A percentile compares a stretch with the other conserved stretches of the same genome.
Evolutionary conservation across 2,329 filamentous ascomycete species (phyloP).

Genomic region (Aspergillus chevalieri): DNA sequence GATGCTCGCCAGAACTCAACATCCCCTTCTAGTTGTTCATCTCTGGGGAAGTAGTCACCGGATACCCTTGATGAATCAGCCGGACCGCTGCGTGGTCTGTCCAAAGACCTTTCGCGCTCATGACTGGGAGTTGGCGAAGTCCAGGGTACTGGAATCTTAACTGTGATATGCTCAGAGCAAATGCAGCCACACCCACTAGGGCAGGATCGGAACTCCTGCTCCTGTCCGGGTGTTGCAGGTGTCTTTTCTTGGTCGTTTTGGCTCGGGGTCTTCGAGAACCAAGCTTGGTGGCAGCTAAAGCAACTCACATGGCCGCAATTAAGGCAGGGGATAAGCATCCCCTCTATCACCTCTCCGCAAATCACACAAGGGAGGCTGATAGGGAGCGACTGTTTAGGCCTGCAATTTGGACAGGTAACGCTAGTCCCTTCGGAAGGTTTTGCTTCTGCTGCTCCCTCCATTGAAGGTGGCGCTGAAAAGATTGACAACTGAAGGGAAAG

Average conservation of each 20-base stretch:
- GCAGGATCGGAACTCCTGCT: constrained; percentile 27
- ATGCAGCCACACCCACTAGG: constrained; percentile 44
- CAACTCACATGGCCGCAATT: constrained; percentile 45
- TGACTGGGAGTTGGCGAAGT: constrained; percentile 14
- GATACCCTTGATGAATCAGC: constrained; percentile 9
- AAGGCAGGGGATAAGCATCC: constrained; percentile 43
- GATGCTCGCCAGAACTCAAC: constrained; percentile 32
- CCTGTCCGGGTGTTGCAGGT: constrained; percentile 4
- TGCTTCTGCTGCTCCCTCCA: constrained; percentile 11
- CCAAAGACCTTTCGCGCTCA: constrained; percentile 12
- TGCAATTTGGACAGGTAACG: constrained; percentile 32
- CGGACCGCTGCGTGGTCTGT: constrained; percentile 10
- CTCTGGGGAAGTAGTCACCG: constrained; percentile 9
- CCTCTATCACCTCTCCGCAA: constrained; percentile 38
- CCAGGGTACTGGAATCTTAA: constrained; percentile 28
- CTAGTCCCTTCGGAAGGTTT: constrained; percentile 15
- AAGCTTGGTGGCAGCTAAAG: constrained; percentile 38
- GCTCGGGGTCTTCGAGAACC: constrained; percentile 28
- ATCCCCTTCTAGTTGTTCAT: constrained; percentile 27
- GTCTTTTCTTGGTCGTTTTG: constrained; percentile 9
- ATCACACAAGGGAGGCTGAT: constrained; percentile 38
- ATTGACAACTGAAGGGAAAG: constrained; percentile 31
- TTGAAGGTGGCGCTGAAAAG: constrained; percentile 20
- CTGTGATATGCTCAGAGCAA: constrained; percentile 35
- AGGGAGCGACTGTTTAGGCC: constrained; percentile 26